Conservation (phyloP, 108 stramenopile genomes). For the Hondaea fermentalgiana region DNA sequence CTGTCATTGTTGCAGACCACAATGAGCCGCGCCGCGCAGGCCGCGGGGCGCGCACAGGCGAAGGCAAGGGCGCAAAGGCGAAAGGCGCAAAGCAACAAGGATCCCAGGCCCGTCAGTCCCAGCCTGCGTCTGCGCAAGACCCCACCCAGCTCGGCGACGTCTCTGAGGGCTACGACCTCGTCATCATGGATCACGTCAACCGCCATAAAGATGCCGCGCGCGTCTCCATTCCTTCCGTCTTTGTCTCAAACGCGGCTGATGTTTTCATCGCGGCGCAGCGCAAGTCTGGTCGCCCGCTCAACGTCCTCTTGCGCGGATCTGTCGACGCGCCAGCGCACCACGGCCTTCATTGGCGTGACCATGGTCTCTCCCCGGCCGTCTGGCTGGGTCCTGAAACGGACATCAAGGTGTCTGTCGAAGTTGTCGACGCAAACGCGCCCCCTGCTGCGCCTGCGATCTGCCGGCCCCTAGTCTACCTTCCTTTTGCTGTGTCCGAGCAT, state of each 20-base stretch:
- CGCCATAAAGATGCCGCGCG: not conserved
- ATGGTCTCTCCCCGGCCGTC: not conserved
- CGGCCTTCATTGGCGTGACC: not conserved
- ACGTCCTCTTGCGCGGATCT: not conserved
- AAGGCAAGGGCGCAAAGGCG: not conserved
- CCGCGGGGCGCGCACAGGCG: not conserved
- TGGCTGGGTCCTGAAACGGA: not conserved
- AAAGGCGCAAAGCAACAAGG: not conserved
- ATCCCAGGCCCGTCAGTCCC: too few species aligned
- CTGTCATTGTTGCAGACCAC: constrained; percentile 5
- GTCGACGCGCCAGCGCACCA: not conserved
- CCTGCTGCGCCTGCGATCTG: not conserved
- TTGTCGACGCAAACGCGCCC: not conserved
- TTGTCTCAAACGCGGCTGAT: not conserved
- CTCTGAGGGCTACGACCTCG: not conserved
- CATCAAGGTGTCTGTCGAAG: not conserved
- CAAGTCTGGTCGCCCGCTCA: not conserved
- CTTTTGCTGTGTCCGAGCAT: not conserved
- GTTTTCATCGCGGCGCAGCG: not conserved
- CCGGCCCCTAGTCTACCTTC: not conserved
- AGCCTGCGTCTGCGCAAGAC: not conserved
- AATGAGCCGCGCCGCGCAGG: not conserved
- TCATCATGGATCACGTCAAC: constrained; percentile 1
- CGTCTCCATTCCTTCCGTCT: not conserved
- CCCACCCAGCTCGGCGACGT: not conserved